Base-by-base conservation (phyloP, 2,329 filamentous ascomycete genomes). In the Botryotinia globosa region DNA sequence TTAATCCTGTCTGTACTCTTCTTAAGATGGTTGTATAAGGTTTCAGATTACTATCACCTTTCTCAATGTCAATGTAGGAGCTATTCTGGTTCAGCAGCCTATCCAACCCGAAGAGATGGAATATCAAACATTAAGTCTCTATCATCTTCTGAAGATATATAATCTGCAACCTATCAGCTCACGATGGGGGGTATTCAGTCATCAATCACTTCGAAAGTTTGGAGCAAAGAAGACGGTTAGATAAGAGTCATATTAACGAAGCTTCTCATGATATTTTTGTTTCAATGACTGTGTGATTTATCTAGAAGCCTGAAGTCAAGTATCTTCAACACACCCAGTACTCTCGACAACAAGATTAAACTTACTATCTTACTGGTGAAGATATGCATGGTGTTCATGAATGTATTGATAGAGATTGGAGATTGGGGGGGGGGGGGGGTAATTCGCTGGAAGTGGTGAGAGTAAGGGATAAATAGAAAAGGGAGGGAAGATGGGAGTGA, bases 341-440 rank as follows among this genome's bases (percentile, higher is more conserved):
- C 7, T 56, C 51, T 37, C 37, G 37, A 37, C 37, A 37, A 37
- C 37, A 37, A 37, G 37, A 9, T 37, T 37, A 37, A 37, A 9
- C 37, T 37, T 37, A 37, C 37, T 37, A 37, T n/a, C n/a, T n/a
- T n/a, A n/a, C 25, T 2, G 25, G 10, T n/a, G 48, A 7, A n/a
- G 48, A 54, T 14, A n/a, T 14, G 25, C 14, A 54, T 5, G 5
- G 25, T n/a, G 10, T 6, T 54, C 5, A 18, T 7, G 51, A 29
- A 16, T 18, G n/a, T 29, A 14, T 1, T 29, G 14, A 54, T 8
- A n/a, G n/a, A 54, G n/a, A 29, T 8, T 25, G n/a, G n/a, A n/a
- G n/a, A n/a, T n/a, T 7, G 48, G 12, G 25, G 12, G 12, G 42
- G 16, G 14, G 42, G 0, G 0, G 3, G n/a, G n/a, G n/a, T n/a